Conservation (phyloP, 2,329 filamentous ascomycete species). For the Dendryphion nanum region DNA sequence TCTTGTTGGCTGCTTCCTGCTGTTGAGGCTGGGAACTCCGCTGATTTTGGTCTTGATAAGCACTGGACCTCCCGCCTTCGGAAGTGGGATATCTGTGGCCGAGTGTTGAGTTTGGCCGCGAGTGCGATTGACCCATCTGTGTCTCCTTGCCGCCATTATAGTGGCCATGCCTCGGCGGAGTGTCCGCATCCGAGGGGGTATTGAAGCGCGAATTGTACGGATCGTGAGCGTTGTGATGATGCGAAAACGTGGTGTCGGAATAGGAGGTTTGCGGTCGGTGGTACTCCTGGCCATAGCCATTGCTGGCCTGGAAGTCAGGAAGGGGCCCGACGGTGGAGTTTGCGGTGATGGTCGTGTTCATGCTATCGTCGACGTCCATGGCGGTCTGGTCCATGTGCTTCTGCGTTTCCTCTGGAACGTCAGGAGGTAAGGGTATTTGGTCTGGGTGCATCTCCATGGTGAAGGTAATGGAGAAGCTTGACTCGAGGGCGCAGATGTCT, state of each 20-base stretch:
- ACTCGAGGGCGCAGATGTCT: conserved; percentile 16
- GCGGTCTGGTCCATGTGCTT: conserved; percentile 37
- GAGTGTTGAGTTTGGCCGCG: conserved; percentile 51
- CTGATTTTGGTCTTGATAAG: conserved; percentile 50
- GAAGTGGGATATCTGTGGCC: conserved; percentile 46
- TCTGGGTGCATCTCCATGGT: conserved; percentile 12
- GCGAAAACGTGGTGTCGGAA: conserved; percentile 49
- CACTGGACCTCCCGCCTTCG: conserved; percentile 39
- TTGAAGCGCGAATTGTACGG: conserved; percentile 40
- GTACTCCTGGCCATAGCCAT: conserved; percentile 39
- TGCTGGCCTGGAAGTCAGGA: conserved; percentile 39
- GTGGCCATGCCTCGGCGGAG: conserved; percentile 36
- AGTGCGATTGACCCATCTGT: conserved; percentile 38
- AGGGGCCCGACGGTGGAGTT: conserved; percentile 37
- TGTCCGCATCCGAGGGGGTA: conserved; percentile 50
- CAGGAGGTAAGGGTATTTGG: conserved; percentile 2
- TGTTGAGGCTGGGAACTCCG: conserved; percentile 37
- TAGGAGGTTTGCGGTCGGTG: conserved; percentile 54
- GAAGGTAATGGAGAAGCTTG: conserved; percentile 9
- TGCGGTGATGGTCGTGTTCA: conserved; percentile 48
- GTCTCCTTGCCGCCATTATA: conserved; percentile 32
- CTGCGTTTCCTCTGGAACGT: conserved; percentile 18
- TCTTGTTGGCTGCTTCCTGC: conserved; percentile 47
- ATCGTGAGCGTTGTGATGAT: conserved; percentile 41
- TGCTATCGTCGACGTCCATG: conserved; percentile 47